phyloP scores from a whole-genome alignment of 2,329 filamentous ascomycete genomes.

The Aspergillus sp. region DNA sequence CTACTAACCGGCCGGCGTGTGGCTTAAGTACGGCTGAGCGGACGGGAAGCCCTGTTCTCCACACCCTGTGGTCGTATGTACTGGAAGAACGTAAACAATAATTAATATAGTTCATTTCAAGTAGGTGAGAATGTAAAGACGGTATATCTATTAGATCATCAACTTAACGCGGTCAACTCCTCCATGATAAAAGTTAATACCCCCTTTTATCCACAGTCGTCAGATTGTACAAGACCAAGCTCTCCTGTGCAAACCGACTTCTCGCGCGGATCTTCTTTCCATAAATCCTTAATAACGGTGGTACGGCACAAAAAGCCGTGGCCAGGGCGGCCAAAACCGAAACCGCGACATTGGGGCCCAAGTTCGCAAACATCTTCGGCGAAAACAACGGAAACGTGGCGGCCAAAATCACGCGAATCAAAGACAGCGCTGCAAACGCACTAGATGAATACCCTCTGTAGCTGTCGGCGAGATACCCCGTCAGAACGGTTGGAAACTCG shows the following conservation, averaged over 20 bases:
- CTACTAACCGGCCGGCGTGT: no score
- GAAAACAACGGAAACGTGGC: slow-evolving; percentile 44
- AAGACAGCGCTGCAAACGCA: slow-evolving; percentile 43
- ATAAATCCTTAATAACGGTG: slow-evolving; percentile 39
- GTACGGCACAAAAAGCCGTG: slow-evolving; percentile 41
- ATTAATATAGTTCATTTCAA: no score
- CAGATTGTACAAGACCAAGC: slow-evolving; percentile 14
- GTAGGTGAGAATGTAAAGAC: no score
- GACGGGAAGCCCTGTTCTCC: no score
- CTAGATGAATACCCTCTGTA: slow-evolving; percentile 47
- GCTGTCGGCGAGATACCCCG: slow-evolving; percentile 47
- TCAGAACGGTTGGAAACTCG: slow-evolving; percentile 45
- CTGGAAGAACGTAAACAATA: no score
- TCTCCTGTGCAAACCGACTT: slow-evolving; percentile 40
- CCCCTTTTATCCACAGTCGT: not conserved
- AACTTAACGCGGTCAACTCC: no score
- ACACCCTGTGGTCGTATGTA: no score
- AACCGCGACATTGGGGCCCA: slow-evolving; percentile 42
- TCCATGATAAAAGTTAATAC: no score
- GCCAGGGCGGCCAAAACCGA: slow-evolving; percentile 43
- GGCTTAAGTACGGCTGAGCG: no score
- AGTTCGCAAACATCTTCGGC: slow-evolving; percentile 37
- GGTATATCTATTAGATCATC: no score
- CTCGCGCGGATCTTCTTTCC: slow-evolving; percentile 35
- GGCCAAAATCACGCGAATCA: slow-evolving; percentile 40